Conservation (phyloP, 345 rosid genomes). For the Syzygium jambos region DNA sequence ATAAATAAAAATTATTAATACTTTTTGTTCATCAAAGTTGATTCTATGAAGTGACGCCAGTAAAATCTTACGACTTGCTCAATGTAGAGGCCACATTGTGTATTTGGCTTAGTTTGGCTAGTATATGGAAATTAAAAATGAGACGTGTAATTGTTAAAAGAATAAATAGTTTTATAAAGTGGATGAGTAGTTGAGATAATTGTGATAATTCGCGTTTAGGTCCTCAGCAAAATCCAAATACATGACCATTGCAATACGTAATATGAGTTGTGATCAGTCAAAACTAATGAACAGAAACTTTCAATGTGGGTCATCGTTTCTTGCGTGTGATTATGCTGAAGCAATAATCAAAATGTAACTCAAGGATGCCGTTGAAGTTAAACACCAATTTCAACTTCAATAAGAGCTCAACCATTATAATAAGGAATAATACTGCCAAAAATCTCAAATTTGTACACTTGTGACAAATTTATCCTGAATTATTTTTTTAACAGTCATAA, state of each 20-base stretch:
- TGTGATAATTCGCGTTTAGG: not conserved
- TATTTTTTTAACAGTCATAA: no score
- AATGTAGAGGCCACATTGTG: not conserved
- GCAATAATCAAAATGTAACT: not conserved
- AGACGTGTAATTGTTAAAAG: not conserved
- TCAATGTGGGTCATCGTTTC: not conserved
- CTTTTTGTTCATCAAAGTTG: not conserved
- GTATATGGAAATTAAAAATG: not conserved
- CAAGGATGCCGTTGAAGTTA: not conserved
- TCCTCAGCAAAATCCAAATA: not conserved
- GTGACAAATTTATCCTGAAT: no score
- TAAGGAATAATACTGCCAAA: no score
- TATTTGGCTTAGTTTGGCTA: not conserved
- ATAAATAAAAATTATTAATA: accelerated
- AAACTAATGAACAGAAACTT: not conserved
- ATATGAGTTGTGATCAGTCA: not conserved
- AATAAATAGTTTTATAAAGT: not conserved
- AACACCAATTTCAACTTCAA: not conserved
- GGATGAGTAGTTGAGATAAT: not conserved
- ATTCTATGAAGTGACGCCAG: not conserved
- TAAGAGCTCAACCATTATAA: not conserved
- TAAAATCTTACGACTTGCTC: not conserved
- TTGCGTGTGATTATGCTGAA: not conserved
- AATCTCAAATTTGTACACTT: no score
- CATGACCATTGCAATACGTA: not conserved